phyloP scores from a whole-genome alignment of 176 grass and related monocot genomes.

The Eleusine coracana region DNA sequence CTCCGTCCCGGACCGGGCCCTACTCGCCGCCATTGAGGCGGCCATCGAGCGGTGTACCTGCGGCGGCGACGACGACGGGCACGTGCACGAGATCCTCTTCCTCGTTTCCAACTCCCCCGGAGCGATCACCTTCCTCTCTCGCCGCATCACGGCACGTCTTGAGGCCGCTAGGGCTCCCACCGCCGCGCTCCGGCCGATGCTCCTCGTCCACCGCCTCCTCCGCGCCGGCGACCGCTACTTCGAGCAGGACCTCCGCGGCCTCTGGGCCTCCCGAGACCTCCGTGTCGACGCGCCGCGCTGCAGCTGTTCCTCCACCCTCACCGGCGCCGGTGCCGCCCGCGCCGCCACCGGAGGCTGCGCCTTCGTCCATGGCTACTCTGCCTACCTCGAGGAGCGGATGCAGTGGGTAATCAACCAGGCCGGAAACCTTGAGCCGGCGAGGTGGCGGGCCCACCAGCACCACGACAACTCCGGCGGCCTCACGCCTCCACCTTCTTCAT shows the following conservation, averaged over 20 bases:
- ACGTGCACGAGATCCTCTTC: slow-evolving; percentile 90
- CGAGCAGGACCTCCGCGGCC: slow-evolving; percentile 75
- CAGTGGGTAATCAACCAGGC: slow-evolving; percentile 79
- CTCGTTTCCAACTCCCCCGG: slow-evolving; percentile 90
- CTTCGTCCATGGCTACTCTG: slow-evolving; percentile 77
- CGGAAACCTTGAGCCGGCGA: slow-evolving; percentile 75
- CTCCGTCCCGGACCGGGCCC: slow-evolving; percentile 41
- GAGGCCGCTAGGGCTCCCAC: slow-evolving; percentile 52
- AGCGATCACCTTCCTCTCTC: slow-evolving; percentile 83
- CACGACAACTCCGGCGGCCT: neutral
- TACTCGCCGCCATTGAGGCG: slow-evolving; percentile 71
- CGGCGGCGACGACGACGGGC: slow-evolving; percentile 47
- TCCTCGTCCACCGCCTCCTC: slow-evolving; percentile 90
- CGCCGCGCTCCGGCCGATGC: slow-evolving; percentile 58
- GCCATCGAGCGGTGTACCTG: slow-evolving; percentile 71
- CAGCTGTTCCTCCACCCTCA: slow-evolving; percentile 27
- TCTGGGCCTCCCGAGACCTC: slow-evolving; percentile 69
- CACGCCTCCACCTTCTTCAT: neutral
- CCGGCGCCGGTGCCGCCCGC: neutral
- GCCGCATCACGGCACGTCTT: slow-evolving; percentile 70
- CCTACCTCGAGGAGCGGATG: slow-evolving; percentile 87
- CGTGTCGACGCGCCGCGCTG: slow-evolving; percentile 45
- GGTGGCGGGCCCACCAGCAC: neutral
- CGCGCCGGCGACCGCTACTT: slow-evolving; percentile 85
- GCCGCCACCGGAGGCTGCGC: slow-evolving; percentile 39